A percentile compares a stretch with the other conserved stretches of the same genome.
Evolutionary conservation across 2,329 filamentous ascomycete genomes (phyloP).

Genomic region (Diplocarpon mali): DNA sequence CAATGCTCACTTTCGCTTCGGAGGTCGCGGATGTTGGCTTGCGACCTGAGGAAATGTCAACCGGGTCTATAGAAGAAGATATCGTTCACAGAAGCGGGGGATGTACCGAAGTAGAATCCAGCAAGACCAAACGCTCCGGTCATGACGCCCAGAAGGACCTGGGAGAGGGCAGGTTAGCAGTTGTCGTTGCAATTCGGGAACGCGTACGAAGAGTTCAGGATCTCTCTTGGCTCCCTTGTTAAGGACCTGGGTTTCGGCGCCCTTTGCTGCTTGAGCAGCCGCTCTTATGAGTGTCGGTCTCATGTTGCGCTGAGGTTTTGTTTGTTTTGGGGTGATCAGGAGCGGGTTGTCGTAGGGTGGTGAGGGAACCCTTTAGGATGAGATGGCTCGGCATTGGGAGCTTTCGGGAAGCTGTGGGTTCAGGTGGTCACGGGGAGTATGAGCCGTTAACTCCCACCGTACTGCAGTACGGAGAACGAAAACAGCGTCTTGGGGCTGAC

Average conservation of each 20-base stretch:
- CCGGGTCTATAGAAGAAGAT: conserved; percentile 11
- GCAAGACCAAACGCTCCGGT: conserved; percentile 76
- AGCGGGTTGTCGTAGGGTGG: background rate
- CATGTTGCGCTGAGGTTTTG: conserved; percentile 3
- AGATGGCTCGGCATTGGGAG: conserved; percentile 11
- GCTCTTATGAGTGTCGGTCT: conserved; percentile 14
- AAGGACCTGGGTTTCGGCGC: conserved; percentile 36
- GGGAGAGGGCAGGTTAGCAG: conserved; percentile 5
- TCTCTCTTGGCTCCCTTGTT: conserved; percentile 56
- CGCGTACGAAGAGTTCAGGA: conserved; percentile 62
- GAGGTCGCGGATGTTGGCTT: conserved; percentile 78
- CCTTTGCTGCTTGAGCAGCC: conserved; percentile 31
- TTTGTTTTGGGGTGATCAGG: background rate
- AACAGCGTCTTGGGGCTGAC: too few relatives aligned
- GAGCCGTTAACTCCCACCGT: too few relatives aligned
- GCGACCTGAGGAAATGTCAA: conserved; percentile 44
- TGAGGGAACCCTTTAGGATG: background rate
- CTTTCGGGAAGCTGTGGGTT: background rate
- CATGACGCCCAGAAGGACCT: conserved; percentile 92
- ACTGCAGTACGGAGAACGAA: too few relatives aligned
- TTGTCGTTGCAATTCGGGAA: background rate
- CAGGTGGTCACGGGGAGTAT: too few relatives aligned
- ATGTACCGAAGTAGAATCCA: conserved; percentile 75
- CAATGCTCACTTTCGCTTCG: conserved; percentile 65
- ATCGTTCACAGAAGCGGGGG: conserved; percentile 4